Base-by-base conservation (phyloP, 2,329 filamentous ascomycete genomes). In the Zymoseptoria brevis region DNA sequence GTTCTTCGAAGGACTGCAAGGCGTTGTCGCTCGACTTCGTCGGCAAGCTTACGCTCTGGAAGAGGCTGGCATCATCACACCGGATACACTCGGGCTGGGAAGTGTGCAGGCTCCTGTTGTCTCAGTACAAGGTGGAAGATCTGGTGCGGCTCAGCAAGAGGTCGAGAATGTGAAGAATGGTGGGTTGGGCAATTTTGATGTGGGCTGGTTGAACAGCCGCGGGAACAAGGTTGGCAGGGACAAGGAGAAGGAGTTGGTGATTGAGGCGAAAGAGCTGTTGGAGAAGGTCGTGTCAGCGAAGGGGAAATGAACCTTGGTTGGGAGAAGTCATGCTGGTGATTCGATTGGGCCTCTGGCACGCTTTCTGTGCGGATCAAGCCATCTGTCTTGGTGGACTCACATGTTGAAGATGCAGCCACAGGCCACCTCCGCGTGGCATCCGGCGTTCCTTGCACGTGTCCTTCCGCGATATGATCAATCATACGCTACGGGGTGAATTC, bases 181-280 rank as follows among this genome's bases (percentile, higher is more conserved):
- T 11, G 79, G 79, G 7, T 65, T 80, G 51, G 79, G 79, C 7
- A 72, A 75, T 76, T 78, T 96, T 56, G 92, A 96, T 71, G 87
- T 95, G 13, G 92, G 92, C 30, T 93, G 89, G 84, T 75, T 97
- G 67, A 97, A 96, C 71, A 92, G 89, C 68, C 83, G 90, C 59
- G 90, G 89, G 62, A 87, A 89, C 63, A 87, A 87, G 63, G 88
- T 95, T 21, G 89, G 89, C 58, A 83, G 86, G 68, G 87, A 90
- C 63, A 94, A 93, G 80, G 90, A 95, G 70, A 83, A 83, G 1
- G 90, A 96, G 75, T 76, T 96, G 51, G 87, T 93, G 84, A 80
- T 78, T 35, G 81, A 82, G 64, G 81, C 83, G 49, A 82, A 79
- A 66, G 75, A 74, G 52, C 80, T 87, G 62, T 70, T 88, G 49